A percentile compares a stretch with the other conserved stretches of the same genome.
Conservation (phyloP, 805 yeast genomes). For the Spathaspora hagerdaliae region DNA sequence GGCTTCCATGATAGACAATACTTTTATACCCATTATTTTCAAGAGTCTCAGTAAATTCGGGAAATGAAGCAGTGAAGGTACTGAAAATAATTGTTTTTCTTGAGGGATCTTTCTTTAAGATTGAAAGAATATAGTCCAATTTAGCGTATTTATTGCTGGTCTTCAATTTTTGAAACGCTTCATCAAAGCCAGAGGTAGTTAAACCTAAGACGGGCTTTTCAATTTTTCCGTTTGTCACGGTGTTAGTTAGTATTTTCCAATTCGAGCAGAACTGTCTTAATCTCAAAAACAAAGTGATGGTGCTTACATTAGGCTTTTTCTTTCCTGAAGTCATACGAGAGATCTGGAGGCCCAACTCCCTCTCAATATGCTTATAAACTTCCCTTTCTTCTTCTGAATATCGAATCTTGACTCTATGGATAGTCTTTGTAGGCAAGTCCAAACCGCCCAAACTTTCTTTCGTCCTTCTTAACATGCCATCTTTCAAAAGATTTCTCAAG, state of each 20-base stretch:
- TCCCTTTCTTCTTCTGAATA: constrained; percentile 48
- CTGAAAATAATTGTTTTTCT: constrained; percentile 73
- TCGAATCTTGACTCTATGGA: constrained; percentile 78
- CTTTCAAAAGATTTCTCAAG: background rate
- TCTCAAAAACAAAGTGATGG: constrained; percentile 25
- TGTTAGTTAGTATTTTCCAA: constrained; percentile 36
- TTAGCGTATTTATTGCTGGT: background rate
- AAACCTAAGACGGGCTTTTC: constrained; percentile 87
- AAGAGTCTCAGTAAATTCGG: constrained; percentile 80
- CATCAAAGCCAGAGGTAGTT: too few relatives aligned
- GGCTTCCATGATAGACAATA: constrained; percentile 85
- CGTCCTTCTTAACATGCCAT: background rate
- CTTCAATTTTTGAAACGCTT: background rate
- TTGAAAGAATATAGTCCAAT: background rate
- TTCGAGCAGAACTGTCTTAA: constrained; percentile 36
- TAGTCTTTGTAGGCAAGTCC: constrained; percentile 76
- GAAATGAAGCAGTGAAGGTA: constrained; percentile 85
- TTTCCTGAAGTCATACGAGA: too few relatives aligned
- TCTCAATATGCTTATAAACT: background rate
- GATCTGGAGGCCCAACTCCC: background rate
- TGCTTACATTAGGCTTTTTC: constrained; percentile 9
- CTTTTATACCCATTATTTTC: constrained; percentile 57
- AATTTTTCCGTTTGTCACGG: constrained; percentile 76
- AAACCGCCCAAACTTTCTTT: constrained; percentile 61
- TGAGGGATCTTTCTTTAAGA: background rate